Conservation (phyloP, 2,329 filamentous ascomycete species). For the Phaeophleospora eucalypticola region DNA sequence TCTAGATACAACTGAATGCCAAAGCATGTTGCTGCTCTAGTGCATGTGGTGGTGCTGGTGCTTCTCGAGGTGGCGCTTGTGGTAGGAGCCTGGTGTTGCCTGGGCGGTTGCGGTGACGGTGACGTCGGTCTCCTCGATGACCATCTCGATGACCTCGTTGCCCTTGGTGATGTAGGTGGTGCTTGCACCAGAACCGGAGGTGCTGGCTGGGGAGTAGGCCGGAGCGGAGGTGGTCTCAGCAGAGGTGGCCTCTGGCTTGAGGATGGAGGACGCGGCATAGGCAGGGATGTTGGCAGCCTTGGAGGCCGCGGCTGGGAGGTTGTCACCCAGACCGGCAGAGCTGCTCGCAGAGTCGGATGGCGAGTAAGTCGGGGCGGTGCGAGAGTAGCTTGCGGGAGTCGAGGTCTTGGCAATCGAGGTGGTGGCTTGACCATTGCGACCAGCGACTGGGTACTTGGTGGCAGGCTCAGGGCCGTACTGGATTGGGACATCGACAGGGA, state of each 20-base stretch:
- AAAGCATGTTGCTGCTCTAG: neutral
- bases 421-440: conserved; percentile 18
- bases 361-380: conserved; percentile 22
- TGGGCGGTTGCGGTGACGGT: conserved; percentile 38
- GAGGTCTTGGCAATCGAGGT: conserved; percentile 15
- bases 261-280: conserved; percentile 2
- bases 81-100: conserved; percentile 22
- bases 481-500: conserved; percentile 64
- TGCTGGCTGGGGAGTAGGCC: conserved; percentile 17
- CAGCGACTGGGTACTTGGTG: conserved; percentile 30
- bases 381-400: conserved; percentile 10
- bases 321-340: conserved; percentile 23
- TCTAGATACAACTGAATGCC: neutral
- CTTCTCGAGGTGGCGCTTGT: conserved; percentile 30
- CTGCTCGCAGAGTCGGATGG: conserved; percentile 23
- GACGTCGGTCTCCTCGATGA: conserved; percentile 42
- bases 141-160: conserved; percentile 43
- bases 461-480: conserved; percentile 45
- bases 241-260: no score
- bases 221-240: conserved; percentile 22
- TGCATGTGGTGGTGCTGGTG: conserved; percentile 24
- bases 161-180: conserved; percentile 42
- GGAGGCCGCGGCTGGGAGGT: conserved; percentile 9
- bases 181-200: conserved; percentile 29
- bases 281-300: conserved; percentile 1